A percentile compares a stretch with the other conserved stretches of the same genome.
These are phyloP conservation scores for Populus alba DNA, from an alignment of 345 rosid genomes.

Conservation along the genomic window DNA sequence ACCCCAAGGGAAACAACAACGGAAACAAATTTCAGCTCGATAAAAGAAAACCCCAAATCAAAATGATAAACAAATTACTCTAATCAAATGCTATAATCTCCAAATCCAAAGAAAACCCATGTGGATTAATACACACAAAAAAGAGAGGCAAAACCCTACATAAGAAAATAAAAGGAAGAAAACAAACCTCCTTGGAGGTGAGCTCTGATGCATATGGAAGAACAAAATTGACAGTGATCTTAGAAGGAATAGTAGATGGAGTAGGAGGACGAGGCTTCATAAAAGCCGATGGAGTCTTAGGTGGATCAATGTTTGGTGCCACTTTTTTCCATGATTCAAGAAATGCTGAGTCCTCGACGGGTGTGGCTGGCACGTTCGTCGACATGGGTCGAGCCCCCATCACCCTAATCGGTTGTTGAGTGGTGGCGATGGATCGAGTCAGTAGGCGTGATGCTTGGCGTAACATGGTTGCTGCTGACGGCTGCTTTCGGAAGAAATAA, in stretches of 20 bases:
- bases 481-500: neutral
- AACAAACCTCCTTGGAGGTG: constrained; percentile 23
- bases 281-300: constrained; percentile 67
- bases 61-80: neutral
- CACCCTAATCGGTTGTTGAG: neutral
- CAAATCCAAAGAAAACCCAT: constrained; percentile 13
- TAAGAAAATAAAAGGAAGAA: neutral
- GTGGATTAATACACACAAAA: neutral
- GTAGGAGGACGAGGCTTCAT: constrained; percentile 58
- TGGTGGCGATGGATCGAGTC: constrained; percentile 2
- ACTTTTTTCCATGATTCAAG: constrained; percentile 67
- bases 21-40: neutral
- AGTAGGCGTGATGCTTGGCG: constrained; percentile 20
- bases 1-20: neutral
- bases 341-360: constrained; percentile 46
- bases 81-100: neutral
- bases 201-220: constrained; percentile 48
- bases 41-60: neutral
- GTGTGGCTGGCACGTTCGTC: constrained; percentile 48
- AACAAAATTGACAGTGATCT: constrained; percentile 82
- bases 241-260: constrained; percentile 64
- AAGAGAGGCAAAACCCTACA: neutral
- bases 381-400: constrained; percentile 42
- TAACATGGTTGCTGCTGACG: constrained; percentile 3
- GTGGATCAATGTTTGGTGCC: constrained; percentile 71